A percentile compares a stretch with the other conserved stretches of the same genome.
These are phyloP conservation scores for Acer campestre DNA, from an alignment of 345 rosid genomes.

Conservation along the genomic window DNA sequence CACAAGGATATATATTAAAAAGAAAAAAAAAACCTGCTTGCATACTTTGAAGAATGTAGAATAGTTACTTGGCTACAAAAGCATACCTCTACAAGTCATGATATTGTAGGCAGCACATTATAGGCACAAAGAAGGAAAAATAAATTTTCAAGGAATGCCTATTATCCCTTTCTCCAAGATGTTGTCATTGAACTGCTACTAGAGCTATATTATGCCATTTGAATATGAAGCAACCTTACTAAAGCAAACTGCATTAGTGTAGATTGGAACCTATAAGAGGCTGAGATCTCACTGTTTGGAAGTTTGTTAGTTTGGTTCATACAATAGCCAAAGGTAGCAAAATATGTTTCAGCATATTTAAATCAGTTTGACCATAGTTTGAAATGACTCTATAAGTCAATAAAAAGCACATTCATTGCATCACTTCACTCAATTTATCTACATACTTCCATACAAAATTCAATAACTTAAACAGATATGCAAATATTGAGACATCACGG, in stretches of 20 bases:
- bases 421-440: neutral
- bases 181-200: neutral
- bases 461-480: neutral
- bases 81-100: neutral
- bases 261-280: neutral
- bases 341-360: neutral
- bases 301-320: neutral
- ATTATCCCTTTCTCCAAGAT: neutral
- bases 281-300: neutral
- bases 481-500: no score
- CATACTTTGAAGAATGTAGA: neutral
- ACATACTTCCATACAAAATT: neutral
- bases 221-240: neutral
- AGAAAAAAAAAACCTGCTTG: neutral
- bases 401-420: neutral
- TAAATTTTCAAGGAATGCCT: neutral
- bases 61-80: neutral
- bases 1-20: no score
- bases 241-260: neutral
- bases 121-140: neutral
- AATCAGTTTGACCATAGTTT: neutral
- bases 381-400: neutral
- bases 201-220: neutral
- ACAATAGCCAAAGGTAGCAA: neutral
- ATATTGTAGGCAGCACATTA: neutral